Base-by-base conservation (phyloP, 2,329 filamentous ascomycete genomes). In the Aspergillus sp. region DNA sequence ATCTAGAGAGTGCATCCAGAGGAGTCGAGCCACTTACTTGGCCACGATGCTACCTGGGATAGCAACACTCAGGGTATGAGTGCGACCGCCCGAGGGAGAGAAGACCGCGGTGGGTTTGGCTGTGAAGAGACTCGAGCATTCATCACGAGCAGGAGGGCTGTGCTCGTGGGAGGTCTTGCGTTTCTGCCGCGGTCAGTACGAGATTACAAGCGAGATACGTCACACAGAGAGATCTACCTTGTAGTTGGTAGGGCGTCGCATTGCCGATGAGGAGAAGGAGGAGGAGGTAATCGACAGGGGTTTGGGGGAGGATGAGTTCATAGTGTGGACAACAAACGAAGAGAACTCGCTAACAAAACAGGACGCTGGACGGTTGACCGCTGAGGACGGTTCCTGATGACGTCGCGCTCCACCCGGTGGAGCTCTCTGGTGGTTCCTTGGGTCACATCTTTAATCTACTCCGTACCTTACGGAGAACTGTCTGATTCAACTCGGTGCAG, bases 41-140 rank as follows among this genome's bases (percentile, higher is more conserved):
- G 84, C 79, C 51, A 93, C 80, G 42, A 94, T 83, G 66, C 88
- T 93, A 32, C 87, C 88, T 1, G 90, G 88, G 26, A 95, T 72
- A 3, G 90, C 90, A 32, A 94, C 79, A 40, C 87, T 92, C 16
- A 94, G 68, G 0, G 90, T 94, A 80, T 87, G 89, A 33, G 82
- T 74, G 58, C 89, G 78, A 33, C 86, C 84, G 43, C 79, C 78
- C 0, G 74, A 78, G 1, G 89, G 84, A 47, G 80, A 77, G 72
- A 90, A 93, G 35, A 86, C 74, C 8, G 86, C 84, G 4, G 84
- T 85, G 3, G 87, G 87, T 66, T 86, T 89, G 20, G 85, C 83
- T 3, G 82, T 85, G 58, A 83, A 79, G 22, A 76, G 65, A 62
- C 56, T 45, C 9, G 45, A 45, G 49, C 50, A 51, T 11, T 19